A percentile compares a stretch with the other conserved stretches of the same genome.
Conservation (phyloP, 495 filamentous ascomycete genomes). For the Zalerion maritima region DNA sequence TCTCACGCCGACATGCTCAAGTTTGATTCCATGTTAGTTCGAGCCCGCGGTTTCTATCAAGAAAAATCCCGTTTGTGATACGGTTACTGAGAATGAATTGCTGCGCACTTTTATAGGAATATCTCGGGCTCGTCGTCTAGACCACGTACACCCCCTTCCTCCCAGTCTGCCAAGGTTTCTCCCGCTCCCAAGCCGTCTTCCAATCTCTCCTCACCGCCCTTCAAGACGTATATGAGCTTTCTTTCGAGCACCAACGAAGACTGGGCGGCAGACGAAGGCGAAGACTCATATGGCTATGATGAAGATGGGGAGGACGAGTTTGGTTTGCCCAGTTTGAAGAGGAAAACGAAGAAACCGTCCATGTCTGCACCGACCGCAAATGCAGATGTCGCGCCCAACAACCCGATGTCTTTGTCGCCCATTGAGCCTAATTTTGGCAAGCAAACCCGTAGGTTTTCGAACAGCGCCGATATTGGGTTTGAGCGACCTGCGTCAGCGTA, state of each 20-base stretch:
- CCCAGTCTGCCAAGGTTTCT: conserved; percentile 24
- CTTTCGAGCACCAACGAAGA: conserved; percentile 59
- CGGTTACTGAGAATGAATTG: no score
- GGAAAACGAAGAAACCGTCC: conserved; percentile 54
- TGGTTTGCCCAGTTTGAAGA: conserved; percentile 78
- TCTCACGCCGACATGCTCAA: conserved; percentile 92
- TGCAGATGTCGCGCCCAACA: conserved; percentile 4
- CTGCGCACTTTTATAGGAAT: no score
- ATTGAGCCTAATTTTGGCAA: conserved; percentile 19
- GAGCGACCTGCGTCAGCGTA: conserved; percentile 80
- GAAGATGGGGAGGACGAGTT: conserved; percentile 89
- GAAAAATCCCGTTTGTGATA: no score
- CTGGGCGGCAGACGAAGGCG: conserved; percentile 54
- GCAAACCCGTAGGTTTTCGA: conserved; percentile 34
- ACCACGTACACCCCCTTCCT: conserved; percentile 35
- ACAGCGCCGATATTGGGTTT: conserved; percentile 83
- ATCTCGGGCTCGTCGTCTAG: conserved; percentile 29
- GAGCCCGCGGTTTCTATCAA: conserved; percentile 1
- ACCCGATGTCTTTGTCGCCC: conserved; percentile 8
- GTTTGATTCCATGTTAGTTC: conserved; percentile 53
- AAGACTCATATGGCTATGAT: conserved; percentile 61
- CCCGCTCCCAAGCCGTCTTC: conserved; percentile 40
- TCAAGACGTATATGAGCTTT: conserved; percentile 60
- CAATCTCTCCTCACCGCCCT: conserved; percentile 41
- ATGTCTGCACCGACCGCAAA: conserved; percentile 22